Percentiles rank a stretch among this genome's conserved stretches.
Evolutionary conservation across 495 filamentous ascomycete species (phyloP).

Genomic region (Annulohypoxylon maeteangense): DNA sequence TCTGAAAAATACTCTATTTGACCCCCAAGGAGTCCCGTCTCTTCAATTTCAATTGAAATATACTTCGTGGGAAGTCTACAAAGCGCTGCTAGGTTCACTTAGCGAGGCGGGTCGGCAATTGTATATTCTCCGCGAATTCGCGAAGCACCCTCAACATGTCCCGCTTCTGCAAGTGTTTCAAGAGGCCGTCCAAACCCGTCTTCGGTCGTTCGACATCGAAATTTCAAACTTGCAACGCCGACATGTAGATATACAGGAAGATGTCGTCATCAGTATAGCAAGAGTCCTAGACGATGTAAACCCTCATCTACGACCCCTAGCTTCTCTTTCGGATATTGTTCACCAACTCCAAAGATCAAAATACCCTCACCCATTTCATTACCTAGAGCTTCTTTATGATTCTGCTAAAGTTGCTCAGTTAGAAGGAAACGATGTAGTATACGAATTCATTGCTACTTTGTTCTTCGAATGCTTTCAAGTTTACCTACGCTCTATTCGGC

Average conservation of each 20-base stretch:
- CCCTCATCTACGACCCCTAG: conserved; percentile 63
- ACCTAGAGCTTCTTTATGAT: conserved; percentile 80
- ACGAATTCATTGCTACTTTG: conserved; percentile 68
- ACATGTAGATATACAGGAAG: conserved; percentile 55
- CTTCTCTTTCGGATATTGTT: conserved; percentile 63
- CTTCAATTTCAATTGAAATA: conserved; percentile 51
- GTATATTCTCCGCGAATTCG: conserved; percentile 50
- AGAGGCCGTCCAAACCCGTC: conserved; percentile 53
- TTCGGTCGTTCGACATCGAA: conserved; percentile 56
- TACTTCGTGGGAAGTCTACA: conserved; percentile 55
- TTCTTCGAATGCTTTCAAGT: conserved; percentile 87
- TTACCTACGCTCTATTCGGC: conserved; percentile 79
- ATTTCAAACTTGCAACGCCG: conserved; percentile 58
- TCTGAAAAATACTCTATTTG: conserved; percentile 78
- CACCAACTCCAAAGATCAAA: conserved; percentile 51
- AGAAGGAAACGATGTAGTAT: conserved; percentile 68
- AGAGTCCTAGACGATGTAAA: conserved; percentile 69
- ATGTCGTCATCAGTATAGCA: conserved; percentile 67
- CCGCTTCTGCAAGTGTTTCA: conserved; percentile 64
- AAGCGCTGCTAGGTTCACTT: conserved; percentile 53
- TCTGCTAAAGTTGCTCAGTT: conserved; percentile 74
- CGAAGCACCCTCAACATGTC: conserved; percentile 47
- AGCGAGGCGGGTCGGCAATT: conserved; percentile 54
- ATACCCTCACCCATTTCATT: conserved; percentile 61
- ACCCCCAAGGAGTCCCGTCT: conserved; percentile 50